These are phyloP conservation scores for Mycena sp. DNA, from an alignment of 1,284 basidiomycete genomes.

Conservation along the genomic window DNA sequence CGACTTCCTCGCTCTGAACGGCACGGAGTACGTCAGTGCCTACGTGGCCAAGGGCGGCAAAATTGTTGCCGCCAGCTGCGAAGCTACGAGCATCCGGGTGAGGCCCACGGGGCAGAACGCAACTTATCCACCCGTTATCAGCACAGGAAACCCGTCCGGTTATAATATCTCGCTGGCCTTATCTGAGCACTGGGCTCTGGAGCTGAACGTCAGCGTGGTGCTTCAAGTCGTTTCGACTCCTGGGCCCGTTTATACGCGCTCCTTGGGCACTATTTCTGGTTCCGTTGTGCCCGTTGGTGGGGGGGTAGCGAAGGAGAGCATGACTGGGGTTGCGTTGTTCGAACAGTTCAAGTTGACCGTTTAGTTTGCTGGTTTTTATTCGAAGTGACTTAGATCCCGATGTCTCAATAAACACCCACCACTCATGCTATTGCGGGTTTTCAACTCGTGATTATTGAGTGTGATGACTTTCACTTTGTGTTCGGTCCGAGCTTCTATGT, in stretches of 20 bases:
- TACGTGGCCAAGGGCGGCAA: constrained; percentile 24
- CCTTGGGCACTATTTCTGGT: background rate
- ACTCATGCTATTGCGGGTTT: too few species aligned
- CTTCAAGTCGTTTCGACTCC: background rate
- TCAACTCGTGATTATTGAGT: too few species aligned
- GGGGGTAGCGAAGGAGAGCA: background rate
- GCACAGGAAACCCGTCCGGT: background rate
- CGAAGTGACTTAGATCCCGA: too few species aligned
- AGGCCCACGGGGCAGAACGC: background rate
- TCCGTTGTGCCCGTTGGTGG: background rate
- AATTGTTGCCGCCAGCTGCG: constrained; percentile 23
- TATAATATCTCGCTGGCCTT: constrained; percentile 4
- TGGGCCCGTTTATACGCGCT: background rate
- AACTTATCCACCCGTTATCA: constrained; percentile 7
- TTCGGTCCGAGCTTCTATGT: too few species aligned
- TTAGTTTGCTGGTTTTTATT: too few species aligned
- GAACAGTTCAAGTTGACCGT: constrained; percentile 15
- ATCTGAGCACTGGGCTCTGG: background rate
- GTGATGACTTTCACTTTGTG: too few species aligned
- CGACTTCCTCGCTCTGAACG: constrained; percentile 16
- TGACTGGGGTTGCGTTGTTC: constrained; percentile 3
- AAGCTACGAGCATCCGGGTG: constrained; percentile 7
- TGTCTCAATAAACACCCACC: too few species aligned
- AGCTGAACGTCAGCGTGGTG: background rate
- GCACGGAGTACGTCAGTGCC: constrained; percentile 21